Evolutionary conservation across 192 early-diverging fungal species (phyloP), one percentile per base, ranked within the genome.

Genomic region (Kappamyces sp.): DNA sequence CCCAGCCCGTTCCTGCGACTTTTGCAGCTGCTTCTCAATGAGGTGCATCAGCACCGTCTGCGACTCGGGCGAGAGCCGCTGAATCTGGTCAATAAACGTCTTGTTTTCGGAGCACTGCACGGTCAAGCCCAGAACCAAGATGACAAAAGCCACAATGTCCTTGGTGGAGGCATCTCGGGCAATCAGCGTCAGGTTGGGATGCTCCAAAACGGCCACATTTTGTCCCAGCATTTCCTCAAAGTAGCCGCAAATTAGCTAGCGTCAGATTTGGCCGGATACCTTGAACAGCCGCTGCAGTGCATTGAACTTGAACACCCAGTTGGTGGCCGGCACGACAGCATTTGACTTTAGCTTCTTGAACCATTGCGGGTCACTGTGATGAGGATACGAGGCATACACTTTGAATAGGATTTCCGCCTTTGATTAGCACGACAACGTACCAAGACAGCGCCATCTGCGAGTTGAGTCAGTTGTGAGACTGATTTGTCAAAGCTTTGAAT

Each of bases 221-320:
- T 87, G 82, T 40, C 84, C 82, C n/a, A 93, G 74, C 1, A 91
- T 83, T 41, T 97, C 91, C 36, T 93, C 90, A 49, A 91, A 92
- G 78, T 90, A 95, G 23, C 82, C 70, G 1, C 81, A 83, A 38
- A 97, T 64, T 5, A 97, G 82, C 23, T 23, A 23, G 23, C 23
- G 23, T 23, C 23, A 23, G 23, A 23, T 23, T 23, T 23, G 23
- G 23, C 23, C 23, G 23, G 23, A 23, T 23, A 23, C 23, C 53
- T 86, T 87, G 73, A 93, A 83, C 38, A 95, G 76, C 66, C 88
- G 90, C 66, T 94, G 94, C 10, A 97, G 81, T 54, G 90, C 90
- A 73, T 93, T 95, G 68, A 91, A 87, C 63, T 88, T 89, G 38
- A 92, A 66, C 1, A 99, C 90, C 96, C 96, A 99, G 77, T 94